Conservation (phyloP, 441 rosid species). For the Erysimum cheiri region DNA sequence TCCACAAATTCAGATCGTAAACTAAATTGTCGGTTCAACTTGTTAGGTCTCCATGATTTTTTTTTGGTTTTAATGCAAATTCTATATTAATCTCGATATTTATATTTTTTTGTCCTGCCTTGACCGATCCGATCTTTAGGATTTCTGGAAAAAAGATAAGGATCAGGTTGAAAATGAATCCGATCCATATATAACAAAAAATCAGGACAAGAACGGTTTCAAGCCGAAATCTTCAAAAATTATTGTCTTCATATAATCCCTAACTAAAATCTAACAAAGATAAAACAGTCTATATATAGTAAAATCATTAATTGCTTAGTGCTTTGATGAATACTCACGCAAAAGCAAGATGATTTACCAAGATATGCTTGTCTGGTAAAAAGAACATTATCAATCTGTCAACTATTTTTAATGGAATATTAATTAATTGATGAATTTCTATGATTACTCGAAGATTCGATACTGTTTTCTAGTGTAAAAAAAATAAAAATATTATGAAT, state of each 20-base stretch:
- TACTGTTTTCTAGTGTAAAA: not conserved
- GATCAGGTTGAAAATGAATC: not conserved
- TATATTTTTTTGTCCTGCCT: not conserved
- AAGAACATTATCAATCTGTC: constrained; percentile 28
- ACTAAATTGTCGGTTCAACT: constrained; percentile 9
- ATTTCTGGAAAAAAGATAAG: not conserved
- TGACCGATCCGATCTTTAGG: not conserved
- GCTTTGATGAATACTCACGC: constrained; percentile 43
- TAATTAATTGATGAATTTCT: not conserved
- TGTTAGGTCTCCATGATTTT: not conserved
- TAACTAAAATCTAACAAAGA: not conserved
- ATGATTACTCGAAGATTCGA: not conserved
- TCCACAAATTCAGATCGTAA: not conserved
- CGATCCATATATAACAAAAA: not conserved
- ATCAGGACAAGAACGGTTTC: not conserved
- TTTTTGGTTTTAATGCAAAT: not conserved
- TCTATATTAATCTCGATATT: not conserved
- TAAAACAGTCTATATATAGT: not conserved
- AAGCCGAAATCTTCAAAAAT: not conserved
- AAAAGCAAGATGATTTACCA: constrained; percentile 28
- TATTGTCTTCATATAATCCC: not conserved
- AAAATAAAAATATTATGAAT: no score
- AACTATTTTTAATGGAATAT: constrained; percentile 2
- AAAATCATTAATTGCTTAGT: constrained; percentile 24
- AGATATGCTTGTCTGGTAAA: constrained; percentile 36